Percentiles rank a stretch among this genome's conserved stretches.
Evolutionary conservation across 2,329 filamentous ascomycete species (phyloP).

Genomic region (Cladosporium sp.): DNA sequence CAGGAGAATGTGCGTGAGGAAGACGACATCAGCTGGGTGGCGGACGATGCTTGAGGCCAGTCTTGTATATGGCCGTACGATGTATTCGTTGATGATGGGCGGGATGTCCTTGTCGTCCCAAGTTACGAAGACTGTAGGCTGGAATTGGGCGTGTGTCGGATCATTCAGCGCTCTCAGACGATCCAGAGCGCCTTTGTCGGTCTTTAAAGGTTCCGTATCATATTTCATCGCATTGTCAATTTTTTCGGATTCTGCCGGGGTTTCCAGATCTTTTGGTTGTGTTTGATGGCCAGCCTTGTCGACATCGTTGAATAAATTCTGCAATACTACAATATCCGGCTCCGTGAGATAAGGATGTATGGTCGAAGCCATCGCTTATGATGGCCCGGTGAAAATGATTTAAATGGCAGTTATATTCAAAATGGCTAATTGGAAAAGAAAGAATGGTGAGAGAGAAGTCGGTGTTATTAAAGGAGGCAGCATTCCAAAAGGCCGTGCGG

Average conservation of each 20-base stretch:
- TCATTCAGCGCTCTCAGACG: conserved; percentile 49
- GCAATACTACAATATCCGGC: conserved; percentile 37
- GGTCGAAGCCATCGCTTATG: conserved; percentile 1
- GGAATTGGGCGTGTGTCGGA: conserved; percentile 44
- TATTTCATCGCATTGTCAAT: conserved; percentile 1
- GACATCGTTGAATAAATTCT: conserved; percentile 35
- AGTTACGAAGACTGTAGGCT: conserved; percentile 52
- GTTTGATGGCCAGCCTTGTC: neutral
- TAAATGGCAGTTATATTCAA: no score
- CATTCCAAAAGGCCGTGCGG: no score
- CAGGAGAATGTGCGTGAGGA: conserved; percentile 70
- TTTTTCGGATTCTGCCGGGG: neutral
- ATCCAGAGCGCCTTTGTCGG: conserved; percentile 35
- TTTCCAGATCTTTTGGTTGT: conserved; percentile 5
- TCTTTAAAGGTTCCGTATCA: conserved; percentile 1
- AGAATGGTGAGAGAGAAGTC: no score
- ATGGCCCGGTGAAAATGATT: no score
- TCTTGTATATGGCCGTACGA: conserved; percentile 59
- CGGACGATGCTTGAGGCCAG: conserved; percentile 57
- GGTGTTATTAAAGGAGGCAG: no score
- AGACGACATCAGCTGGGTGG: conserved; percentile 68
- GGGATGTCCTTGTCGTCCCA: conserved; percentile 49
- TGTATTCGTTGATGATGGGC: conserved; percentile 40
- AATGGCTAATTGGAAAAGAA: no score
- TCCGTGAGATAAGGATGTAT: conserved; percentile 35